phyloP scores from a whole-genome alignment of 2,329 filamentous ascomycete species.

The Paramyrothecium roridum region DNA sequence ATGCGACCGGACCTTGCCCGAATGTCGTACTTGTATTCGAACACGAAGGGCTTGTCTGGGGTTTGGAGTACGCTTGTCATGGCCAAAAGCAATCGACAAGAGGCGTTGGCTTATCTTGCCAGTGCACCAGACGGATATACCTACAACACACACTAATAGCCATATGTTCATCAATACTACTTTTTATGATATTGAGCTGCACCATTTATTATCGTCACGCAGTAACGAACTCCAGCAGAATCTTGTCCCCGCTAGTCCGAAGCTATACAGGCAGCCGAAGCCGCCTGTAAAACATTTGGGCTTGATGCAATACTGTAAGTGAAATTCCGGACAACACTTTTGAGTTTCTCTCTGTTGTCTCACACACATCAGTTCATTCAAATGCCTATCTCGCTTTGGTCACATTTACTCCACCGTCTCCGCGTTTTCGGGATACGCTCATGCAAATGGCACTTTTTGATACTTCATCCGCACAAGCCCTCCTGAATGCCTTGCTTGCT shows the following conservation, averaged over 20 bases:
- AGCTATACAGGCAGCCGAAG: neutral
- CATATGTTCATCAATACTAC: constrained; percentile 13
- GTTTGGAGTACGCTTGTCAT: constrained; percentile 12
- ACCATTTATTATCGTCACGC: neutral
- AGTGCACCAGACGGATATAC: neutral
- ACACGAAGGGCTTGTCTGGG: constrained; percentile 7
- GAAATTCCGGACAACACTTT: neutral
- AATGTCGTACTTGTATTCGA: constrained; percentile 7
- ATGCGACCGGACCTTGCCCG: constrained; percentile 10
- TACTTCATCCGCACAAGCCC: constrained; percentile 4
- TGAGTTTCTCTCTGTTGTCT: neutral
- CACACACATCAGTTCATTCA: constrained; percentile 3
- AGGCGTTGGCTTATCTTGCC: constrained; percentile 5
- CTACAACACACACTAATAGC: neutral
- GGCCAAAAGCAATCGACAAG: constrained; percentile 9
- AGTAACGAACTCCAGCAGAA: neutral
- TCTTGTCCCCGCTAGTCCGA: neutral
- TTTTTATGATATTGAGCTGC: constrained; percentile 6
- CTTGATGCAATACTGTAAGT: constrained; percentile 12
- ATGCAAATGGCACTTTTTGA: constrained; percentile 6
- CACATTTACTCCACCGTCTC: constrained; percentile 4
- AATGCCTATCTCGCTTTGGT: constrained; percentile 9
- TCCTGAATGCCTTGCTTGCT: constrained; percentile 12
- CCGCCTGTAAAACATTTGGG: constrained; percentile 3
- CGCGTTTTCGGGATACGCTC: constrained; percentile 9